These are phyloP conservation scores for Musa beccarii DNA, from an alignment of 176 grass and related monocot genomes.

Conservation along the genomic window DNA sequence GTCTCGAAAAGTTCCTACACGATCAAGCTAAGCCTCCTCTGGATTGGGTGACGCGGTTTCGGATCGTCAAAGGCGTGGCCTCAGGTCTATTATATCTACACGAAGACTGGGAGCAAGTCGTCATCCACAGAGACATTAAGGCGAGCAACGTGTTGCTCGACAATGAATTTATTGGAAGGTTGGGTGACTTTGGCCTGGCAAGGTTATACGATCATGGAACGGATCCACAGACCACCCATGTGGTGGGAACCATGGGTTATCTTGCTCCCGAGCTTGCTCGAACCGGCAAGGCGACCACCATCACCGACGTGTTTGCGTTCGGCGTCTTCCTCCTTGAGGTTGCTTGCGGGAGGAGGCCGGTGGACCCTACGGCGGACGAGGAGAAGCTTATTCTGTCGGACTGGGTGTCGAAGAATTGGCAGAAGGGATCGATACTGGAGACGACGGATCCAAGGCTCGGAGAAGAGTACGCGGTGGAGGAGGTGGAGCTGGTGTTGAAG, in stretches of 20 bases:
- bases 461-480: not conserved
- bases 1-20: constrained; percentile 23
- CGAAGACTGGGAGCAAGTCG: constrained; percentile 19
- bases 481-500: constrained; percentile 8
- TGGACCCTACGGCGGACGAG: not conserved
- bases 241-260: constrained; percentile 33
- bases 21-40: not conserved
- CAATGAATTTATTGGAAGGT: constrained; percentile 18
- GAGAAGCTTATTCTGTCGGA: not conserved
- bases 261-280: constrained; percentile 23
- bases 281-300: constrained; percentile 1
- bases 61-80: constrained; percentile 21
- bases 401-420: constrained; percentile 15
- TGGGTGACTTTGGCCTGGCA: constrained; percentile 33
- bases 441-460: not conserved
- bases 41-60: constrained; percentile 16
- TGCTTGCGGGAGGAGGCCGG: constrained; percentile 18
- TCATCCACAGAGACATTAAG: constrained; percentile 15
- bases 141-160: constrained; percentile 25
- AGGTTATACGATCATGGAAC: constrained; percentile 31
- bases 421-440: not conserved
- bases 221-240: constrained; percentile 25
- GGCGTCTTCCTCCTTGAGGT: constrained; percentile 29
- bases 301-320: constrained; percentile 24
- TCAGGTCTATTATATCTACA: constrained; percentile 25